Evolutionary conservation across 1,284 basidiomycete genomes (phyloP).

Genomic region (Peniophora sp.): DNA sequence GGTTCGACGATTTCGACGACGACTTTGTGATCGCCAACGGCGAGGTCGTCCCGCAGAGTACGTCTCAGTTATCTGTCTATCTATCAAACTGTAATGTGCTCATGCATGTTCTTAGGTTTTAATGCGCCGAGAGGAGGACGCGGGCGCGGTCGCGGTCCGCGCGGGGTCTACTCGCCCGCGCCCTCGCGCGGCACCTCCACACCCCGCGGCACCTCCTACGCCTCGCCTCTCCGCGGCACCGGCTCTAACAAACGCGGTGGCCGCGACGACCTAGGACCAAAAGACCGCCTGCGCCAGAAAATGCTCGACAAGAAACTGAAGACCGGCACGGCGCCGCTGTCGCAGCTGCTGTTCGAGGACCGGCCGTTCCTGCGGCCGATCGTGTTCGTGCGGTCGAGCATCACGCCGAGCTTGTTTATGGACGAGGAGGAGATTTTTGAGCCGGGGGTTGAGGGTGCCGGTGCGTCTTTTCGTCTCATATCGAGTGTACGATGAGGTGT

Average conservation of each 20-base stretch:
- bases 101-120: background rate
- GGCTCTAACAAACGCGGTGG: constrained; percentile 3
- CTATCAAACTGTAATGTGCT: background rate
- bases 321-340: constrained; percentile 36
- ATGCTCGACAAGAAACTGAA: constrained; percentile 16
- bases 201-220: too few species aligned
- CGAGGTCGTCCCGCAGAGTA: background rate
- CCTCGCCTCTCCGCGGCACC: constrained; percentile 3
- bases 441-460: constrained; percentile 41
- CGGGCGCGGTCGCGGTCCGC: background rate
- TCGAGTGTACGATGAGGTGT: too few species aligned
- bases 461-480: constrained; percentile 25
- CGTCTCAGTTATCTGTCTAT: background rate
- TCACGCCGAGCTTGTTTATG: constrained; percentile 52
- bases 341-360: constrained; percentile 45
- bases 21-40: constrained; percentile 1
- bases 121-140: background rate
- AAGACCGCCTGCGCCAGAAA: constrained; percentile 7
- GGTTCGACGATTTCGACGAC: background rate
- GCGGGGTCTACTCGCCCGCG: background rate
- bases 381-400: constrained; percentile 53
- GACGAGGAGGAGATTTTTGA: constrained; percentile 61
- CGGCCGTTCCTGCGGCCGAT: constrained; percentile 58
- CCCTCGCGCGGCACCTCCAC: too few species aligned
- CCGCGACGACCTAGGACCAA: constrained; percentile 4